Evolutionary conservation across 306 rosid genomes (phyloP).

Genomic region (Citrullus mucosospermus): DNA sequence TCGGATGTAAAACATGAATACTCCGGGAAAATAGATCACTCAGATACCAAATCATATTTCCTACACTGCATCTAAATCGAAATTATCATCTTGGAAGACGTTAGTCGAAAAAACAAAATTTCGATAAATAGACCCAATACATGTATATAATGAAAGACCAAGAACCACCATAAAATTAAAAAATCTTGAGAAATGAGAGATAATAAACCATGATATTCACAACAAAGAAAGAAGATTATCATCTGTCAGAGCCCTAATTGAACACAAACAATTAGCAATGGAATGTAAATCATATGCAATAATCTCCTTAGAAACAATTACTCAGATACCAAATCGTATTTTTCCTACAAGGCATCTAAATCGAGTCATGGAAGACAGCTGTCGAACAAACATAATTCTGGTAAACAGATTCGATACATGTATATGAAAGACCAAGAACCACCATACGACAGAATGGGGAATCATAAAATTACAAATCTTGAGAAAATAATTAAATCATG

Average conservation of each 20-base stretch:
- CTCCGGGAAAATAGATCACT: neutral
- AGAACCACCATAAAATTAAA: no score
- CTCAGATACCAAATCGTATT: neutral
- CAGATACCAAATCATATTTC: neutral
- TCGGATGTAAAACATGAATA: neutral
- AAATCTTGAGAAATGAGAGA: no score
- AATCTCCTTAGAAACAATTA: neutral
- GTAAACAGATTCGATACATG: neutral
- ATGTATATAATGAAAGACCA: no score
- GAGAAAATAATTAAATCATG: neutral
- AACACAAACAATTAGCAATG: neutral
- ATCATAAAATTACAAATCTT: neutral
- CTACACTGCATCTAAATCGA: neutral
- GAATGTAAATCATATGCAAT: neutral
- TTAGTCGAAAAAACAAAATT: neutral
- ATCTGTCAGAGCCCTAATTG: neutral
- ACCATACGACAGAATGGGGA: neutral
- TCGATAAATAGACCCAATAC: neutral
- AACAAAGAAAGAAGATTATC: no score
- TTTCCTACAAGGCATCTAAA: neutral
- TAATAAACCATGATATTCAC: no score
- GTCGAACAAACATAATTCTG: neutral
- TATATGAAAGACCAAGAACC: no score
- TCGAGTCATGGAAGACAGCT: neutral
- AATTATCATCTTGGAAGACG: neutral